Evolutionary conservation across 2,329 filamentous ascomycete genomes (phyloP).

Genomic region (Sarocladium brachiariae): DNA sequence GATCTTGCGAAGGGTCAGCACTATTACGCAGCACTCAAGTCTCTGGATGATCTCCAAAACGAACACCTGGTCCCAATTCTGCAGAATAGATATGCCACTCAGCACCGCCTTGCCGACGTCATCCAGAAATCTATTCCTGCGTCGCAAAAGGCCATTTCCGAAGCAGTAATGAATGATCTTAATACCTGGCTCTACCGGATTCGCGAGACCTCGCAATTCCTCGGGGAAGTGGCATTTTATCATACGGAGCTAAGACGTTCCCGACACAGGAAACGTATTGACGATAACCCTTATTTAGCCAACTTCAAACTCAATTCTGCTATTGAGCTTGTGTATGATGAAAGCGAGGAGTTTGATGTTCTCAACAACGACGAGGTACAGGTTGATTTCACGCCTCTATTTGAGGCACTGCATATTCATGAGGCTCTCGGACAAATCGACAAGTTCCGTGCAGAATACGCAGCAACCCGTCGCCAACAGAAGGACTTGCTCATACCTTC

Average conservation of each 20-base stretch:
- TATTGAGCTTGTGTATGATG: constrained; percentile 91
- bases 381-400: constrained; percentile 89
- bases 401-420: constrained; percentile 94
- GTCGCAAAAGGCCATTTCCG: constrained; percentile 86
- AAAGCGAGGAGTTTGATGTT: constrained; percentile 91
- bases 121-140: constrained; percentile 94
- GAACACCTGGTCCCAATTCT: constrained; percentile 73
- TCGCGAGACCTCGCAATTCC: constrained; percentile 88
- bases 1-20: constrained; percentile 79
- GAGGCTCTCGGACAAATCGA: constrained; percentile 89
- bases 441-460: constrained; percentile 84
- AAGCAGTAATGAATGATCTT: constrained; percentile 92
- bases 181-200: constrained; percentile 97
- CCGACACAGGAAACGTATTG: constrained; percentile 74
- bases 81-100: constrained; percentile 79
- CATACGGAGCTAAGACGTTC: constrained; percentile 83
- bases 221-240: constrained; percentile 94
- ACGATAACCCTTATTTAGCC: constrained; percentile 65
- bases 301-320: constrained; percentile 93
- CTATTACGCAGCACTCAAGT: constrained; percentile 90
- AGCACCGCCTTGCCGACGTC: constrained; percentile 90
- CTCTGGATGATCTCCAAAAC: constrained; percentile 91
- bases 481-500: constrained; percentile 82
- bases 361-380: constrained; percentile 92
- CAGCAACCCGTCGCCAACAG: constrained; percentile 81